Conservation (phyloP, 768 basidiomycete genomes). For the Cantharellus anzutake region DNA sequence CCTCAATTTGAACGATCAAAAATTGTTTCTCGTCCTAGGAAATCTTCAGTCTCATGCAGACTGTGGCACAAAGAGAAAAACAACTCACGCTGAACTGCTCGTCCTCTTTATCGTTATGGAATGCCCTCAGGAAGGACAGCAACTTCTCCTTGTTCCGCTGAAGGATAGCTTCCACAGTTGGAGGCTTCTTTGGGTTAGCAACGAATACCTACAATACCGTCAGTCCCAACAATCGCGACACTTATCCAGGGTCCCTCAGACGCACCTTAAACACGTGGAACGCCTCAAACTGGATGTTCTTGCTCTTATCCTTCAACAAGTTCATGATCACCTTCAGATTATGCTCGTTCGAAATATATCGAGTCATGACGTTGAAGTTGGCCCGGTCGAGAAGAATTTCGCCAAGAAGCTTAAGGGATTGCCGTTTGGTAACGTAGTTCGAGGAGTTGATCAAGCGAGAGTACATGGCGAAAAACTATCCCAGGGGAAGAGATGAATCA, state of each 20-base stretch:
- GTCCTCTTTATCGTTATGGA: conserved; percentile 98
- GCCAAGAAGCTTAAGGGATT: conserved; percentile 92
- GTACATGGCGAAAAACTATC: conserved; percentile 88
- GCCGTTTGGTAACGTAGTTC: conserved; percentile 99
- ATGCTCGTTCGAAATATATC: conserved; percentile 84
- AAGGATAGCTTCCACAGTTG: conserved; percentile 81
- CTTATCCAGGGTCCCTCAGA: not conserved
- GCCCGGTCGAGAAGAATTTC: conserved; percentile 95
- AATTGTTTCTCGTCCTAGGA: conserved; percentile 83
- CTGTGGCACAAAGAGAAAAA: conserved; percentile 10
- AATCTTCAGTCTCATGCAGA: not conserved
- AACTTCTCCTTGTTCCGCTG: conserved; percentile 89
- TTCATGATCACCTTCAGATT: conserved; percentile 99
- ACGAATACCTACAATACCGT: conserved; percentile 63
- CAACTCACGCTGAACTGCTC: conserved; percentile 71
- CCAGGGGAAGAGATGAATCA: not conserved
- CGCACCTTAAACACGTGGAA: conserved; percentile 98
- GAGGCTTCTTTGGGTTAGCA: conserved; percentile 97
- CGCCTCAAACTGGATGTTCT: conserved; percentile 98
- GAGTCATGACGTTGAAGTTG: conserved; percentile 97
- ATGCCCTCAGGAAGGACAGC: conserved; percentile 68
- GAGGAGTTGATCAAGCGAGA: conserved; percentile 78
- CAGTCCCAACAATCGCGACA: not conserved
- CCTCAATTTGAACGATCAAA: conserved; percentile 80
- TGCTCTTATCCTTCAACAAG: conserved; percentile 89